Conservation (phyloP, 495 filamentous ascomycete species). For the Aspergillus bridgeri region DNA sequence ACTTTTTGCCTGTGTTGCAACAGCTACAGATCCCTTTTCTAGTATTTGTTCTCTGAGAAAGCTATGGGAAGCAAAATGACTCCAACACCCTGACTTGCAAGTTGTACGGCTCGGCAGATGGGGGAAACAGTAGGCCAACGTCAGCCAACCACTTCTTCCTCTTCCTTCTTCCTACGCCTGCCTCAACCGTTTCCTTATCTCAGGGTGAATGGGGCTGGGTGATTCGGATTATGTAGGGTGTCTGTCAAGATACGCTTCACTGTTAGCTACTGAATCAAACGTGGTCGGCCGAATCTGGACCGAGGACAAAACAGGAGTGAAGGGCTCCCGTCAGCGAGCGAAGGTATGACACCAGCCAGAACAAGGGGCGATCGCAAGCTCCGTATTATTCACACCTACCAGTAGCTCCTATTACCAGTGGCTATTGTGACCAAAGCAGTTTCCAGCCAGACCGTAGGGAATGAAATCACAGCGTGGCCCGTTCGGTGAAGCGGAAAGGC, state of each 20-base stretch:
- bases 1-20: neutral
- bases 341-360: slow-evolving; percentile 1
- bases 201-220: neutral
- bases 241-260: neutral
- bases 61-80: neutral
- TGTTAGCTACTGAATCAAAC: neutral
- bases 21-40: neutral
- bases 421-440: neutral
- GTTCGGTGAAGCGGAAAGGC: slow-evolving; percentile 20
- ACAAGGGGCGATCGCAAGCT: neutral
- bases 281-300: neutral
- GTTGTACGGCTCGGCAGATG: neutral
- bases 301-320: slow-evolving; percentile 2
- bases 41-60: neutral
- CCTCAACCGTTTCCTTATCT: neutral
- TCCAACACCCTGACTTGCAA: neutral
- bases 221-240: neutral
- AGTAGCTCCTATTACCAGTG: neutral
- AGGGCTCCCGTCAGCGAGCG: slow-evolving; percentile 11
- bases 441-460: neutral
- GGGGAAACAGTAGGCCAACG: neutral
- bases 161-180: neutral
- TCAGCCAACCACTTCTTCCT: neutral
- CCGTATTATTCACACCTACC: slow-evolving; percentile 3
- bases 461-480: slow-evolving; percentile 9